Evolutionary conservation across 257 asterid genomes (phyloP).

Genomic region (Ilex asprella): DNA sequence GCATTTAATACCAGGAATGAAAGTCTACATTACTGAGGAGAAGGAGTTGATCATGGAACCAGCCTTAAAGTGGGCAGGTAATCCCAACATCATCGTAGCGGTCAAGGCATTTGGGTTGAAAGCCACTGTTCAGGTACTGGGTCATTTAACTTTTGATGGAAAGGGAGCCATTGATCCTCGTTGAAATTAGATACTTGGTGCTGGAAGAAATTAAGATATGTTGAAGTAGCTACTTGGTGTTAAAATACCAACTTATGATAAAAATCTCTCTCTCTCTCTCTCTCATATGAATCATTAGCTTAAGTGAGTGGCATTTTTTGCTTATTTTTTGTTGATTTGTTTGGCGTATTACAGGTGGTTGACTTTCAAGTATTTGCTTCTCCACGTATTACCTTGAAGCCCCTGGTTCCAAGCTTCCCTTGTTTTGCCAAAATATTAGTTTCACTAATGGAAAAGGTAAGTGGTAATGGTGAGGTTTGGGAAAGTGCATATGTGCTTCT

Average conservation of each 20-base stretch:
- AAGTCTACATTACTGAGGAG: slow-evolving; percentile 86
- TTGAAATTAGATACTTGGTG: not conserved
- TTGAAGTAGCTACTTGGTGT: too few relatives aligned
- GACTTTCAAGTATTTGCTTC: slow-evolving; percentile 94
- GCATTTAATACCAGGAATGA: slow-evolving; percentile 55
- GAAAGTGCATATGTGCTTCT: too few relatives aligned
- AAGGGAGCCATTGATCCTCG: not conserved
- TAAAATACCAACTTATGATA: too few relatives aligned
- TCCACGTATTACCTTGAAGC: slow-evolving; percentile 96
- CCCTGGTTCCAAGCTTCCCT: slow-evolving; percentile 90
- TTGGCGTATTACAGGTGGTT: slow-evolving; percentile 53
- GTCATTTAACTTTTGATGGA: not conserved
- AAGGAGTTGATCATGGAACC: slow-evolving; percentile 95
- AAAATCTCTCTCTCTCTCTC: too few relatives aligned
- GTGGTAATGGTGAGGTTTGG: slow-evolving; percentile 1
- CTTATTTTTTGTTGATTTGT: not conserved
- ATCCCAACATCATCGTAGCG: slow-evolving; percentile 78
- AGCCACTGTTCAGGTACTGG: slow-evolving; percentile 85
- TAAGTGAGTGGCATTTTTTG: too few relatives aligned
- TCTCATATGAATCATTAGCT: too few relatives aligned
- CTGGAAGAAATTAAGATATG: not conserved
- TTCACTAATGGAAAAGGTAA: slow-evolving; percentile 93
- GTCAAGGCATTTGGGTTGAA: slow-evolving; percentile 80
- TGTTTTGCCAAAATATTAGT: slow-evolving; percentile 83
- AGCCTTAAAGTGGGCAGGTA: slow-evolving; percentile 88